A percentile compares a stretch with the other conserved stretches of the same genome.
Evolutionary conservation across 2,329 filamentous ascomycete species (phyloP).

Genomic region (Onygenales sp.): DNA sequence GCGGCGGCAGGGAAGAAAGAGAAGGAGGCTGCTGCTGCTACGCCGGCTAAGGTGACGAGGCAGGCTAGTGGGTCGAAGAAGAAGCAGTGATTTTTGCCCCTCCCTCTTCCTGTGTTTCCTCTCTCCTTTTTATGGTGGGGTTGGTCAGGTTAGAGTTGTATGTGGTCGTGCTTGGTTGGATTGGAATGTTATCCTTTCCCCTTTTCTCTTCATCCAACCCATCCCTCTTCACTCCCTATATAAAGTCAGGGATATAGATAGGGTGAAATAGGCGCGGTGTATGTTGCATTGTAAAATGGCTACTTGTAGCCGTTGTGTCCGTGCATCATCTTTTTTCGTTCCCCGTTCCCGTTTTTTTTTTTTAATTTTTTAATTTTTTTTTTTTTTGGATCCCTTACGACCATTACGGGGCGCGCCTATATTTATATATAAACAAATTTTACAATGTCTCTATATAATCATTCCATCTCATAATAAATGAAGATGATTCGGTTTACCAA

Average conservation of each 20-base stretch:
- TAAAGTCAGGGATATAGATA: too few species aligned
- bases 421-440: too few species aligned
- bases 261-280: too few species aligned
- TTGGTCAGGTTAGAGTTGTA: neutral
- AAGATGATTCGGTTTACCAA: too few species aligned
- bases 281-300: too few species aligned
- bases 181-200: neutral
- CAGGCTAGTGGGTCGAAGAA: constrained; percentile 22
- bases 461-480: too few species aligned
- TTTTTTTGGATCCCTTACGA: neutral
- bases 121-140: neutral
- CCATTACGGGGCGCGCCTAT: too few species aligned
- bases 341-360: neutral
- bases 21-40: constrained; percentile 8
- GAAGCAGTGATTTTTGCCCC: constrained; percentile 17
- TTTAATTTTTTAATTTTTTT: neutral
- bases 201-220: neutral
- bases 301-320: too few species aligned
- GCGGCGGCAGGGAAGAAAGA: neutral
- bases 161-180: too few species aligned
- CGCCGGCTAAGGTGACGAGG: constrained; percentile 13
- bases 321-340: too few species aligned
- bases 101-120: neutral
- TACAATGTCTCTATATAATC: too few species aligned
- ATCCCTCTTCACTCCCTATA: too few species aligned